Base-by-base conservation (phyloP, 306 rosid species). In the Aeschynomene evenia region DNA sequence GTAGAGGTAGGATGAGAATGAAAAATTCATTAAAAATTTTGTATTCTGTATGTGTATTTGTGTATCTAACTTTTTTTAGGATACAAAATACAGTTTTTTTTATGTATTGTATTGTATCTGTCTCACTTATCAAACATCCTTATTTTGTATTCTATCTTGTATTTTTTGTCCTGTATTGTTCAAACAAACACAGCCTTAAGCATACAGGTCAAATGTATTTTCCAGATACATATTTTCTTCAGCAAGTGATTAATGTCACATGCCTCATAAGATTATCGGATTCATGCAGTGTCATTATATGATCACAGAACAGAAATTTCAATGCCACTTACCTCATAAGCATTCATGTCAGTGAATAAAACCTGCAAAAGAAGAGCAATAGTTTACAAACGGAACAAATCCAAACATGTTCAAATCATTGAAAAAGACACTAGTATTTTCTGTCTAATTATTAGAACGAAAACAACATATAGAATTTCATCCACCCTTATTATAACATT, bases 291-390 rank as follows among this genome's bases (percentile, higher is more conserved):
- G 55, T 7, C 4, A 6, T 3, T 16, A 43, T 18, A 51, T 2
- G 24, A 9, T 22, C 31, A 4, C 1, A n/a, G 24, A 48, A 52
- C 14, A 55, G 74, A 28, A 28, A 37, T 14, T 36, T 50, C 29
- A 1, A 33, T 3, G 69, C 22, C 31, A 56, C 86, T 73, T 46
- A 91, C 99, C 92, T 91, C 97, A 55, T 91, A 89, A 53, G 99
- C 96, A 75, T 81, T 94, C 23, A 91, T 52, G 75, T 94, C 99
- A 2, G 92, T 87, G 86, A 94, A 87, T 50, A 94, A 84, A 63
- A 94, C 99, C 99, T 94, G 96, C 74, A 81, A 74, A 77, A 56
- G 33, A 68, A 40, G 5, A 59, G 63, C 28, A 24, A 22, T 28
- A 6, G 21, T 53, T 28, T 19, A 70, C 18, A 34, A 39, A 7